A percentile compares a stretch with the other conserved stretches of the same genome.
phyloP scores from a whole-genome alignment of 2,329 filamentous ascomycete genomes.

The Cyphellophora europaea region DNA sequence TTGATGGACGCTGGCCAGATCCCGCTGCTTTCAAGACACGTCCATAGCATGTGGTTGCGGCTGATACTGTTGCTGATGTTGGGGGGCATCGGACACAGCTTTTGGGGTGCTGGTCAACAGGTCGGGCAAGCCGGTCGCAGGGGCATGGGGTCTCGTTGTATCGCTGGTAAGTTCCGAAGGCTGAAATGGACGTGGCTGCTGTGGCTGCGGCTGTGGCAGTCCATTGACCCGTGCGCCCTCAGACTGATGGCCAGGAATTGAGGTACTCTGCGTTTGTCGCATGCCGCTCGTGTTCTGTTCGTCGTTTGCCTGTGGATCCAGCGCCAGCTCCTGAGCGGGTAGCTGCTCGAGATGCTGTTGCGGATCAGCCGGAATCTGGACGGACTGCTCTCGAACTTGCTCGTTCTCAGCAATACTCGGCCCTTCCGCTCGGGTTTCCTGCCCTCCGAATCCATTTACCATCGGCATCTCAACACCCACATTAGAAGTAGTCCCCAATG shows the following conservation, averaged over 20 bases:
- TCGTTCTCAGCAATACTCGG: background rate
- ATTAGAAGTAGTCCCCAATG: background rate
- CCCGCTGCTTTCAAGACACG: background rate
- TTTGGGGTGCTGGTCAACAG: background rate
- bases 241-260: too few relatives aligned
- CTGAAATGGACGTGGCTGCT: too few relatives aligned
- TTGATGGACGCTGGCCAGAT: too few relatives aligned
- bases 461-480: background rate
- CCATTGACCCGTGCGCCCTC: background rate
- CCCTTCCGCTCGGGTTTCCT: background rate
- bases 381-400: background rate
- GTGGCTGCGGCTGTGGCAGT: background rate
- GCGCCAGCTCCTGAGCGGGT: too few relatives aligned
- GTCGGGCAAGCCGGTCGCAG: background rate
- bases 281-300: too few relatives aligned
- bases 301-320: too few relatives aligned
- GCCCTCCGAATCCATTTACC: background rate
- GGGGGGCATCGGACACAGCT: background rate
- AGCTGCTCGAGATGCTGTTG: too few relatives aligned
- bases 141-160: background rate
- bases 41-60: background rate
- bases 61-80: background rate
- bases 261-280: too few relatives aligned
- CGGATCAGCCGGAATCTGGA: too few relatives aligned
- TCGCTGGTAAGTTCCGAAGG: background rate